Evolutionary conservation across 768 basidiomycete species (phyloP), one percentile per base, ranked within the genome.

Genomic region (Boletus eberwhitei): DNA sequence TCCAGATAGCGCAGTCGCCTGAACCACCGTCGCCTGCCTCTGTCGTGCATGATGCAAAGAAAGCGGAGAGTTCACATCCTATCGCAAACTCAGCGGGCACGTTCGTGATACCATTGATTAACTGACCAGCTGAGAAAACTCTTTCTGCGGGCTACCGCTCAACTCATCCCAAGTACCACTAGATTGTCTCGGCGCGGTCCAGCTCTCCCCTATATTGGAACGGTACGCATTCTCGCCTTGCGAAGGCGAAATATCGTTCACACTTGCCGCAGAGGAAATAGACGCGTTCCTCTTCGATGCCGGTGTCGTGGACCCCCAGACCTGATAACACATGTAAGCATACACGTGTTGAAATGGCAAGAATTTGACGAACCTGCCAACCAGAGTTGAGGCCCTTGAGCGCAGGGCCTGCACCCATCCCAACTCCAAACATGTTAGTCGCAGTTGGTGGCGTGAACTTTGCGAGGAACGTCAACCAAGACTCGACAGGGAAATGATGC

Each of bases 121-220:
- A 73, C 77, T 65, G 39, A 82, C 84, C 71, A 81, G 52, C 58
- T 78, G 73, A 42, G 73, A 69, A 43, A 77, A 74, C 46, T 82
- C 82, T 59, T 77, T 79, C 60, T 77, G 72, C 16, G 80, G 77
- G 53, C 73, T 79, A 52, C 69, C 77, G 48, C 62, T 73, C 48
- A 74, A 58, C 54, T 86, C 86, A 52, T 84, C 86, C 85, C 86
- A 87, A 21, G 79, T 73, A 31, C 78, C 82, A 57, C 79, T 80
- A 16, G 77, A 69, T 26, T 81, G 71, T 43, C 84, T 74, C 5
- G 80, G 70, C 19, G 70, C 54, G n/a, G 72, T 71, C 83, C 85
- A 86, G 31, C 73, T 71, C 45, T 85, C 85, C 5, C 67, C 71
- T 19, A 80, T 64, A 54, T 71, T 76, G 21, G 76, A 61, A 46